Percentiles rank a stretch among this genome's conserved stretches.
Conservation (phyloP, 2,329 filamentous ascomycete genomes). For the Xylariales sp. region DNA sequence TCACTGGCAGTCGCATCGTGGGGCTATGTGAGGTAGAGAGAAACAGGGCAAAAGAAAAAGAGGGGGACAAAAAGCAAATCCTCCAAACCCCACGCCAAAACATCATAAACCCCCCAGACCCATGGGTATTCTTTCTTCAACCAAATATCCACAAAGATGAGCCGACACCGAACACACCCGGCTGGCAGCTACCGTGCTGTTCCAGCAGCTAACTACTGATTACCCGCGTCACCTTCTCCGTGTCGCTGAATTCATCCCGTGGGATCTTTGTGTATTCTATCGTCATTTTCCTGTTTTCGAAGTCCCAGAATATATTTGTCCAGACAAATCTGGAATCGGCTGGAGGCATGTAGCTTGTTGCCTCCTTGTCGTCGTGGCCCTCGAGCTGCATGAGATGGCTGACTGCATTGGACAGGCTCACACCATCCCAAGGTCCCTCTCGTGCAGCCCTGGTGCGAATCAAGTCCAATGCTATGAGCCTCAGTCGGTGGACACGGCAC, state of each 20-base stretch:
- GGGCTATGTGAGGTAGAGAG: too few species aligned
- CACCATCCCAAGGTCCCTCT: constrained; percentile 20
- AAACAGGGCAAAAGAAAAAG: too few species aligned
- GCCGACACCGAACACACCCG: too few species aligned
- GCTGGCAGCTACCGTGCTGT: too few species aligned
- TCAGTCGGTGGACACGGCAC: constrained; percentile 14
- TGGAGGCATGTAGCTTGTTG: constrained; percentile 1
- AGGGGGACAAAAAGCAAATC: too few species aligned
- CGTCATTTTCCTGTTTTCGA: constrained; percentile 15
- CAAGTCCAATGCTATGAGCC: constrained; percentile 13
- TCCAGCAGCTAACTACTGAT: too few species aligned
- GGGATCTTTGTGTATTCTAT: constrained; percentile 19
- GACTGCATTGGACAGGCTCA: constrained; percentile 14
- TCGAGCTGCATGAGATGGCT: constrained; percentile 16
- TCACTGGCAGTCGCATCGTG: too few species aligned
- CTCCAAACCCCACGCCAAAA: too few species aligned
- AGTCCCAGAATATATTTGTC: constrained; percentile 22
- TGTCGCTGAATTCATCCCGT: constrained; percentile 12
- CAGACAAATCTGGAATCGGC: constrained; percentile 15
- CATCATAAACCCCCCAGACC: too few species aligned
- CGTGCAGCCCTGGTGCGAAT: constrained; percentile 13
- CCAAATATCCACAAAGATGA: too few species aligned
- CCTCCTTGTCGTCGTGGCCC: constrained; percentile 10
- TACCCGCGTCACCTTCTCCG: constrained; percentile 13
- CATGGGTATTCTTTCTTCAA: too few species aligned